phyloP scores from a whole-genome alignment of 371 early-diverging fungal genomes.

The Zopfochytrium polystomum region DNA sequence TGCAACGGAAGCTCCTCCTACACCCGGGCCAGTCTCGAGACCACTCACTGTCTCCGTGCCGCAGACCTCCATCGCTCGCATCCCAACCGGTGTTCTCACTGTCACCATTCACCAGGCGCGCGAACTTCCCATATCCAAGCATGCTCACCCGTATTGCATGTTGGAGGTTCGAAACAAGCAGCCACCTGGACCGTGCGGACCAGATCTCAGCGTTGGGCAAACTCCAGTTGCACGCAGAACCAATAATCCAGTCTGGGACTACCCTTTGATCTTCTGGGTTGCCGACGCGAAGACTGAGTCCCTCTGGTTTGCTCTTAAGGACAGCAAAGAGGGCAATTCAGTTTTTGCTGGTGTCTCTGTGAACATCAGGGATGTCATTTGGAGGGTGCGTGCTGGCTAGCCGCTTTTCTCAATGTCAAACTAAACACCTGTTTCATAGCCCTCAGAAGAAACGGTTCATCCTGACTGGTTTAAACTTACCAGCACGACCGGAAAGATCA shows the following conservation, averaged over 20 bases:
- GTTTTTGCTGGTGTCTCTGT: conserved; percentile 8
- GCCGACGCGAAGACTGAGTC: conserved; percentile 4
- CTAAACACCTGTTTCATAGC: no score
- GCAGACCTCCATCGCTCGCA: no score
- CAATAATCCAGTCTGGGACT: conserved; percentile 45
- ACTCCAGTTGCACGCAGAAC: conserved; percentile 37
- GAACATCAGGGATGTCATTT: conserved; percentile 1
- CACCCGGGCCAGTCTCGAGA: conserved; percentile 12
- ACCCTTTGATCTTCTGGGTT: conserved; percentile 16
- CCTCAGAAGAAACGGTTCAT: conserved; percentile 7
- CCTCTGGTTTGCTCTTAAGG: conserved; percentile 7
- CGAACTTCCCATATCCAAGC: conserved; percentile 48
- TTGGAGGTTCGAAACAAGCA: not conserved
- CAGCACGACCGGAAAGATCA: conserved; percentile 31
- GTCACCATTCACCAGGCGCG: conserved; percentile 74
- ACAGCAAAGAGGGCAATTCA: conserved; percentile 18
- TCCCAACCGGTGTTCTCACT: conserved; percentile 81
- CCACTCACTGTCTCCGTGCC: no score
- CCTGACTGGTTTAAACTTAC: conserved; percentile 42
- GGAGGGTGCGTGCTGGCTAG: conserved; percentile 5
- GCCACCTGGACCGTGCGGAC: not conserved
- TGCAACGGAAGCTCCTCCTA: not conserved
- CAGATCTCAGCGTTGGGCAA: not conserved
- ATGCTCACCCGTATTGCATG: conserved; percentile 2
- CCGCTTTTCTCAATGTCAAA: no score